A percentile compares a stretch with the other conserved stretches of the same genome.
Evolutionary conservation across 306 rosid species (phyloP).

Genomic region (Vigna unguiculata): DNA sequence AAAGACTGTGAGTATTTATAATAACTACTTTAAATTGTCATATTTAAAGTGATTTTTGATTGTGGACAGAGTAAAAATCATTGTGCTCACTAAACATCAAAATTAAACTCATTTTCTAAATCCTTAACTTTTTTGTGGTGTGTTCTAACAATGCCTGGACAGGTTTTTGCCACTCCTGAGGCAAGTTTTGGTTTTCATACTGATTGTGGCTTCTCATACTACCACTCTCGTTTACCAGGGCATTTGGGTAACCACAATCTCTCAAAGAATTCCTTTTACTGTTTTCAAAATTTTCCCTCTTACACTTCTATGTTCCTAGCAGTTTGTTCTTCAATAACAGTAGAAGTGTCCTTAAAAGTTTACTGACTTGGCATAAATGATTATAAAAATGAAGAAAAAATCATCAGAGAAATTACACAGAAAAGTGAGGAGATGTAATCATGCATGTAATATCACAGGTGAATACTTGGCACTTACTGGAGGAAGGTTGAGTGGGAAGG

Average conservation of each 20-base stretch:
- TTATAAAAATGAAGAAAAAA: constrained; percentile 14
- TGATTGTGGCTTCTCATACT: constrained; percentile 92
- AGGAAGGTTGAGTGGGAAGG: constrained; percentile 79
- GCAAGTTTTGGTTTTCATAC: constrained; percentile 95
- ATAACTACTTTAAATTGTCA: background rate
- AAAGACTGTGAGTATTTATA: constrained; percentile 71
- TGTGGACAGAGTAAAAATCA: background rate
- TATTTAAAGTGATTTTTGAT: background rate
- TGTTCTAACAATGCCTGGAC: constrained; percentile 39
- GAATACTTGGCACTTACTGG: constrained; percentile 91
- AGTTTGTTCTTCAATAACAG: constrained; percentile 10
- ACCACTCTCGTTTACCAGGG: constrained; percentile 83
- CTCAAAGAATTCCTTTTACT: background rate
- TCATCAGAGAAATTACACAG: background rate
- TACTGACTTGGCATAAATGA: background rate
- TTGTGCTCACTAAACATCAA: background rate
- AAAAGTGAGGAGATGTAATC: constrained; percentile 13
- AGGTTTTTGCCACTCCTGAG: constrained; percentile 96
- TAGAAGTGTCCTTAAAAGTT: background rate
- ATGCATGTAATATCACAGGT: constrained; percentile 59
- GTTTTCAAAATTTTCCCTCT: background rate
- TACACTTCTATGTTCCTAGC: constrained; percentile 6
- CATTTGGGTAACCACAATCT: constrained; percentile 67
- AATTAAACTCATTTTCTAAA: background rate
- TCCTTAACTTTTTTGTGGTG: constrained; percentile 15